These are phyloP conservation scores for Circinella umbellata DNA, from an alignment of 371 early-diverging fungal species.

Conservation along the genomic window DNA sequence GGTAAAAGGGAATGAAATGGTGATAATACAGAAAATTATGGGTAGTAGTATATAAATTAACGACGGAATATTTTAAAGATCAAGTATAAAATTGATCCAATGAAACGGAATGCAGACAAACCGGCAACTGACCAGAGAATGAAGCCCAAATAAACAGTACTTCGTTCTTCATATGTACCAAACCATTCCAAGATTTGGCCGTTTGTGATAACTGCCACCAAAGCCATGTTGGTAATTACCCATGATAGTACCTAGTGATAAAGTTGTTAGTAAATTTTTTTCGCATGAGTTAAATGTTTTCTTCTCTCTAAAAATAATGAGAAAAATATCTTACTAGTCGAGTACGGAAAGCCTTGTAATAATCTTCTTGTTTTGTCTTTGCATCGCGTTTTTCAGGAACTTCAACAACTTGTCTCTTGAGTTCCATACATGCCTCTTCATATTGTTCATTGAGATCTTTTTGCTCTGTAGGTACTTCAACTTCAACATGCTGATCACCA, in stretches of 20 bases:
- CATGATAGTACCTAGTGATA: constrained; percentile 58
- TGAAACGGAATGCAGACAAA: constrained; percentile 79
- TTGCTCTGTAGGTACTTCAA: constrained; percentile 76
- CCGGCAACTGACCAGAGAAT: constrained; percentile 90
- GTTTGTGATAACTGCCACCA: constrained; percentile 66
- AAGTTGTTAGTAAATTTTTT: constrained; percentile 35
- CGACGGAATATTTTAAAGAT: constrained; percentile 52
- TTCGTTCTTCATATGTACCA: constrained; percentile 41
- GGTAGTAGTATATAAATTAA: constrained; percentile 14
- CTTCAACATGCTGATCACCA: constrained; percentile 53
- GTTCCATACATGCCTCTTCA: constrained; percentile 67
- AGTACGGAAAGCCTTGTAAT: constrained; percentile 88
- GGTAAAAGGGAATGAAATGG: neutral
- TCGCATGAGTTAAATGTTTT: no score
- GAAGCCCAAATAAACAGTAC: constrained; percentile 79
- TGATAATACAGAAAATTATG: constrained; percentile 23
- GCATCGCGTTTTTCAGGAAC: constrained; percentile 69
- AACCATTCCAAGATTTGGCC: constrained; percentile 36
- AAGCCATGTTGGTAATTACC: constrained; percentile 83
- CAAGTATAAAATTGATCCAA: constrained; percentile 80
- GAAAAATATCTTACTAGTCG: constrained; percentile 31
- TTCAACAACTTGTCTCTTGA: constrained; percentile 53
- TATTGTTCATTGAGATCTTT: constrained; percentile 79
- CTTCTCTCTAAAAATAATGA: neutral
- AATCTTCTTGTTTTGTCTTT: constrained; percentile 83